Conservation (phyloP, 2,329 filamentous ascomycete genomes). For the Diaporthe velutina region DNA sequence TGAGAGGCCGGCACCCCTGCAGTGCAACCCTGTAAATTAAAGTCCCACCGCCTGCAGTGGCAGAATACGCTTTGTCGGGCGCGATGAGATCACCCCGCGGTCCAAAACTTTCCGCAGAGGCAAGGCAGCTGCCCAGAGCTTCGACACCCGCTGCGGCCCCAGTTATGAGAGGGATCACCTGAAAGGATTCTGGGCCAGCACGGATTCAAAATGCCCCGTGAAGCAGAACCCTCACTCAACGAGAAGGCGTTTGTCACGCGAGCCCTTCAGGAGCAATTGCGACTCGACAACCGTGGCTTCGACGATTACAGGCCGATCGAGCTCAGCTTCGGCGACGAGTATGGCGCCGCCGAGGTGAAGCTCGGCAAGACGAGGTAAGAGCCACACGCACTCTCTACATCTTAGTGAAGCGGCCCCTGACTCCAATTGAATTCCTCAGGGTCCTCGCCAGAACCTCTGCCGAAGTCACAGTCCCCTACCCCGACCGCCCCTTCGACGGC, state of each 20-base stretch:
- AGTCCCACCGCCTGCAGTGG: conserved; percentile 32
- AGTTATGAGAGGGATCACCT: conserved; percentile 43
- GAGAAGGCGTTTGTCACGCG: conserved; percentile 89
- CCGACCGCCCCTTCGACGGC: conserved; percentile 94
- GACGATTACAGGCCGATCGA: conserved; percentile 84
- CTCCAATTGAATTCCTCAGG: conserved; percentile 59
- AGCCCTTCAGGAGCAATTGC: conserved; percentile 83
- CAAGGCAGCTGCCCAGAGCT: conserved; percentile 9
- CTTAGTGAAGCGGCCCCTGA: conserved; percentile 10
- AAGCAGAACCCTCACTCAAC: conserved; percentile 89
- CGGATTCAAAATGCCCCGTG: conserved; percentile 80
- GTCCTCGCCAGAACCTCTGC: conserved; percentile 88
- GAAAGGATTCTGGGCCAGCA: conserved; percentile 38
- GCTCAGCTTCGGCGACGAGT: conserved; percentile 88
- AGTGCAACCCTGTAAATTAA: conserved; percentile 34
- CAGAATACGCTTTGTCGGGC: conserved; percentile 26
- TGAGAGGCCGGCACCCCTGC: conserved; percentile 21
- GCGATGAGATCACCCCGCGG: conserved; percentile 34
- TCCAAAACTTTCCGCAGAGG: conserved; percentile 33
- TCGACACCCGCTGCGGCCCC: conserved; percentile 19
- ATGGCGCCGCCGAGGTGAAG: conserved; percentile 88
- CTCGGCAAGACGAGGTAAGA: conserved; percentile 89
- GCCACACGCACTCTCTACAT: neutral
- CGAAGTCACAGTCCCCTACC: conserved; percentile 86
- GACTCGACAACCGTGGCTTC: conserved; percentile 85